Conservation (phyloP, 1,284 basidiomycete genomes). For the Tilletia walkeri region DNA sequence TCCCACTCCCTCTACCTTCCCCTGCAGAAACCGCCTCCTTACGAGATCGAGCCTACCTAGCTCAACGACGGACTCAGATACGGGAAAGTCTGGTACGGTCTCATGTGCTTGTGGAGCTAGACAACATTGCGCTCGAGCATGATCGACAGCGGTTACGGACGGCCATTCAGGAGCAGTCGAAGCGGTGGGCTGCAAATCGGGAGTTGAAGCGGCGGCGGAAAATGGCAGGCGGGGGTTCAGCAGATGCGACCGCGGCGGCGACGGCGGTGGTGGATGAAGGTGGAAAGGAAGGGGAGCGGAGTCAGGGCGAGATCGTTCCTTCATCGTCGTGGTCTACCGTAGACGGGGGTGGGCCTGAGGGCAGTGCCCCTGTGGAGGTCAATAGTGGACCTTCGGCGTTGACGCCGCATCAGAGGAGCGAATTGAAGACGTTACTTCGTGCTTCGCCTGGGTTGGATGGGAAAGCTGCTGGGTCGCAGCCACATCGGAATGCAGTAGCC, state of each 20-base stretch:
- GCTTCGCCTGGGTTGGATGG: neutral
- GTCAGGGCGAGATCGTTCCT: too few species aligned
- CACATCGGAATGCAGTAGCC: neutral
- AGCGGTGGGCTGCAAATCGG: neutral
- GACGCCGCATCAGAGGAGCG: neutral
- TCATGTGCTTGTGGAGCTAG: neutral
- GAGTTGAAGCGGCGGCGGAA: neutral
- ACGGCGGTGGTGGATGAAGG: neutral
- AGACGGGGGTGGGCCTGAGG: neutral
- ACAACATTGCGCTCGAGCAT: neutral
- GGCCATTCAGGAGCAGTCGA: neutral
- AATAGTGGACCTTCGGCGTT: neutral
- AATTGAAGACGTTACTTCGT: neutral
- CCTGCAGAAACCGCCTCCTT: conserved; percentile 6
- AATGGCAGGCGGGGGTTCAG: neutral
- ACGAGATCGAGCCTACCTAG: neutral
- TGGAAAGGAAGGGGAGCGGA: too few species aligned
- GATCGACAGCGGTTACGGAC: neutral
- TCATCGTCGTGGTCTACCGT: neutral
- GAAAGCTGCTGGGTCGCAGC: neutral
- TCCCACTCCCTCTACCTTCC: neutral
- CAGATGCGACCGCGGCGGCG: neutral
- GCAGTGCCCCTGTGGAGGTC: neutral
- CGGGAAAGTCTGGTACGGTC: neutral
- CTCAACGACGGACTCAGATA: neutral